phyloP scores from a whole-genome alignment of 139 green algal species.

The Zygnema cylindricum region DNA sequence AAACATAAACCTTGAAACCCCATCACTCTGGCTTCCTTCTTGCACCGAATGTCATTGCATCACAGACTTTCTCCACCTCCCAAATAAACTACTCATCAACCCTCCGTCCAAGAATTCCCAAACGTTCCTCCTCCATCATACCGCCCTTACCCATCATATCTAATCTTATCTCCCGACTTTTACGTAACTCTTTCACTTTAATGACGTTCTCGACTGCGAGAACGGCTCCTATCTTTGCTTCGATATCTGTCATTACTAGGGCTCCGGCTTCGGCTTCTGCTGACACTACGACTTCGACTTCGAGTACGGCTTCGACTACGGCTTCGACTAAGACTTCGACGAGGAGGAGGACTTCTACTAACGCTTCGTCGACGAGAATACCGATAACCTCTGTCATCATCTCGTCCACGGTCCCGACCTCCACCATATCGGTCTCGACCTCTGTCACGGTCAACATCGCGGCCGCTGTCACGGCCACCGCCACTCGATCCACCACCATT shows the following conservation, averaged over 20 bases:
- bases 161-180: too few relatives aligned
- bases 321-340: background rate
- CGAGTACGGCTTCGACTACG: slow-evolving; percentile 19
- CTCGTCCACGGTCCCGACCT: background rate
- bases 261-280: slow-evolving; percentile 25
- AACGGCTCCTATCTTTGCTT: slow-evolving; percentile 23
- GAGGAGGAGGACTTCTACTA: slow-evolving; percentile 38
- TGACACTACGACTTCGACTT: background rate
- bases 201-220: background rate
- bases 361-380: slow-evolving; percentile 28
- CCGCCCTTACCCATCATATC: too few relatives aligned
- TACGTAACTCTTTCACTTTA: too few relatives aligned
- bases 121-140: too few relatives aligned
- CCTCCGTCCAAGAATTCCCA: too few relatives aligned
- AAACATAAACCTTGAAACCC: too few relatives aligned
- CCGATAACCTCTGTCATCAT: background rate
- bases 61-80: too few relatives aligned
- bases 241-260: background rate
- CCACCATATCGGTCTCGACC: background rate
- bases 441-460: background rate
- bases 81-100: too few relatives aligned
- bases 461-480: background rate
- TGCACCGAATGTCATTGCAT: too few relatives aligned
- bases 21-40: too few relatives aligned
- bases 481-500: background rate